Base-by-base conservation (phyloP, 2,329 filamentous ascomycete genomes). In the Hypomyces rosellus region DNA sequence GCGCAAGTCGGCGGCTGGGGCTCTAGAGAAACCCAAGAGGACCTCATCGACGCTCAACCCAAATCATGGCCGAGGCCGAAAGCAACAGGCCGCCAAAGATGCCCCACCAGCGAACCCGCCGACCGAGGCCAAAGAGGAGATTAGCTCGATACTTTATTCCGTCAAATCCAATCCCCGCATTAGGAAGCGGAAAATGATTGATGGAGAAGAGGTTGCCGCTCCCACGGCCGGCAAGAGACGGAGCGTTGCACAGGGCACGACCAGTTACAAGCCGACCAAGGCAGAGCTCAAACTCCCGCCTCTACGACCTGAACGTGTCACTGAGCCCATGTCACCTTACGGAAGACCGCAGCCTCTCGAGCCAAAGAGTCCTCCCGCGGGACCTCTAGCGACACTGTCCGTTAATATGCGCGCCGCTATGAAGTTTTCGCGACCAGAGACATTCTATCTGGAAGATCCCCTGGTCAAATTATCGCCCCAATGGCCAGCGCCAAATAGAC, bases 131-230 rank as follows among this genome's bases (percentile, higher is more conserved):
- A 45, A 18, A 8, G 48, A 40, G 37, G 50, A 50, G 16, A 52
- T 54, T 41, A 71, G 62, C 51, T 78, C 77, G 3, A 80, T 80
- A n/a, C 62, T 74, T 4, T 68, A 71, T 8, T 73, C 75, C 1
- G 76, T 80, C 51, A 80, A 80, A 59, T 65, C 66, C 9, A 72
- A 75, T 37, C 70, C 69, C 5, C 69, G 74, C 18, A 65, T 69
- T 37, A 68, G 75, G 52, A 77, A 74, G 59, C 69, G 70, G 13
- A 77, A 76, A 58, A 68, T 63, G 56, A 70, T 75, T 47, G 63
- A 71, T 20, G 73, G 72, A 8, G 69, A 66, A 38, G 65, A 67
- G 48, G 60, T 66, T 33, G 52, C 51, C 2, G 53, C 52, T 8
- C 57, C 57, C 4, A 44, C 40, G 3, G 50, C 51, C 20, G 50